phyloP scores from a whole-genome alignment of 768 basidiomycete genomes.

The Xerocomus potaroensis region DNA sequence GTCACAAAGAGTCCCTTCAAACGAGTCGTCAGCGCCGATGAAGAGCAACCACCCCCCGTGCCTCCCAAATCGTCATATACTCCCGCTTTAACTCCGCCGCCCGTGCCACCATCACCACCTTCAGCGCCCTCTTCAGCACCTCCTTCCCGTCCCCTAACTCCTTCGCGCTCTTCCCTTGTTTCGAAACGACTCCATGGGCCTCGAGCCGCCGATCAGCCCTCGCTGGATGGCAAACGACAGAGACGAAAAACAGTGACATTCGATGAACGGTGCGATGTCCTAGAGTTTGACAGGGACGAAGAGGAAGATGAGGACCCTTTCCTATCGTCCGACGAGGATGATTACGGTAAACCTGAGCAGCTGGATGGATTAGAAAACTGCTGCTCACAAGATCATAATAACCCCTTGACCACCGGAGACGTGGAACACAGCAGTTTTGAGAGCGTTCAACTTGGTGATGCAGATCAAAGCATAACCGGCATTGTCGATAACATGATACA shows the following conservation, averaged over 20 bases:
- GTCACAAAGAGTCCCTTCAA: slow-evolving; percentile 83
- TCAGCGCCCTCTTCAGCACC: slow-evolving; percentile 43
- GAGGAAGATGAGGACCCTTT: slow-evolving; percentile 51
- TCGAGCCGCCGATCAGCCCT: slow-evolving; percentile 45
- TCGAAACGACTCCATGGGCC: slow-evolving; percentile 75
- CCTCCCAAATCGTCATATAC: slow-evolving; percentile 20
- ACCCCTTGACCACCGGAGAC: background rate
- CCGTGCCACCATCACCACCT: slow-evolving; percentile 25
- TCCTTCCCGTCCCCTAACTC: slow-evolving; percentile 25
- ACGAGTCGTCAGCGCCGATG: slow-evolving; percentile 22
- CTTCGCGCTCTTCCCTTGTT: slow-evolving; percentile 61
- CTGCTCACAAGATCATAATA: slow-evolving; percentile 11
- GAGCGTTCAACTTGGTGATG: slow-evolving; percentile 40
- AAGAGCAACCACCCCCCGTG: slow-evolving; percentile 29
- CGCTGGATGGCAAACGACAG: slow-evolving; percentile 38
- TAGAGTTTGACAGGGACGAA: slow-evolving; percentile 73
- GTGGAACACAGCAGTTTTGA: slow-evolving; percentile 33
- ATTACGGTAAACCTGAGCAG: slow-evolving; percentile 20
- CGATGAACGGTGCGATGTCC: slow-evolving; percentile 73
- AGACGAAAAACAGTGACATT: slow-evolving; percentile 78
- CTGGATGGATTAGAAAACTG: slow-evolving; percentile 7
- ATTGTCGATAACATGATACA: slow-evolving; percentile 68
- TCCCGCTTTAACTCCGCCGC: slow-evolving; percentile 1
- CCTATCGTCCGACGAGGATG: slow-evolving; percentile 36
- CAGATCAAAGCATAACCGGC: slow-evolving; percentile 58